Evolutionary conservation across 768 basidiomycete species (phyloP).

Genomic region (Filobasidium floriforme): DNA sequence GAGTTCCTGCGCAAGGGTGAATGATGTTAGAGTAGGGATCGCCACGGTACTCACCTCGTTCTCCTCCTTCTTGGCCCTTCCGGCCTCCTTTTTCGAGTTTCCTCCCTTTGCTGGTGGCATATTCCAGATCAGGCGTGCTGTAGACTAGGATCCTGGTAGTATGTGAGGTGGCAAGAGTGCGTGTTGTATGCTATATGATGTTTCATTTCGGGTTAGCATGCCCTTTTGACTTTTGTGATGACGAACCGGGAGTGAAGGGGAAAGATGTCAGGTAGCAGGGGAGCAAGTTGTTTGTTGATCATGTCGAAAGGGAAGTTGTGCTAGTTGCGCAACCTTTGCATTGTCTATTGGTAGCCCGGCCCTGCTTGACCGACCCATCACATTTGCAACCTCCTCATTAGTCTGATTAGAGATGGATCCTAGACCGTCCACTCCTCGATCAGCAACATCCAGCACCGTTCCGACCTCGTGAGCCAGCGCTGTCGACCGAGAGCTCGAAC

Average conservation of each 20-base stretch:
- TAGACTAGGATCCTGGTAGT: no score
- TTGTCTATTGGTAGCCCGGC: not conserved
- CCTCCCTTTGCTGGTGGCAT: conserved; percentile 77
- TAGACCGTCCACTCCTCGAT: not conserved
- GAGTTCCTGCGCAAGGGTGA: not conserved
- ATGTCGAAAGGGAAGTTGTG: not conserved
- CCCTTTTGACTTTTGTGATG: not conserved
- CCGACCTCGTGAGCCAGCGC: not conserved
- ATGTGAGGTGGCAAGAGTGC: no score
- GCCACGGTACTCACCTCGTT: conserved; percentile 36
- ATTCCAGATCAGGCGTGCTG: not conserved
- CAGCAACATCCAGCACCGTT: not conserved
- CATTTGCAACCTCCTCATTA: no score
- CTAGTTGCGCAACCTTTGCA: not conserved
- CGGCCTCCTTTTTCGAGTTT: conserved; percentile 87
- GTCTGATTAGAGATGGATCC: not conserved
- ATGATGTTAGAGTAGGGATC: not conserved
- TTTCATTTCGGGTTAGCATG: not conserved
- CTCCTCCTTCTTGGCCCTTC: conserved; percentile 63
- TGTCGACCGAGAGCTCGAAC: no score
- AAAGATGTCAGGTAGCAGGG: not conserved
- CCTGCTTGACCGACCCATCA: no score
- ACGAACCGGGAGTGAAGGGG: not conserved
- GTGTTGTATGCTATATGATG: no score
- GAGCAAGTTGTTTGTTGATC: not conserved